These are phyloP conservation scores for Fusarium albidum DNA, from an alignment of 2,329 filamentous ascomycete genomes.

Conservation along the genomic window DNA sequence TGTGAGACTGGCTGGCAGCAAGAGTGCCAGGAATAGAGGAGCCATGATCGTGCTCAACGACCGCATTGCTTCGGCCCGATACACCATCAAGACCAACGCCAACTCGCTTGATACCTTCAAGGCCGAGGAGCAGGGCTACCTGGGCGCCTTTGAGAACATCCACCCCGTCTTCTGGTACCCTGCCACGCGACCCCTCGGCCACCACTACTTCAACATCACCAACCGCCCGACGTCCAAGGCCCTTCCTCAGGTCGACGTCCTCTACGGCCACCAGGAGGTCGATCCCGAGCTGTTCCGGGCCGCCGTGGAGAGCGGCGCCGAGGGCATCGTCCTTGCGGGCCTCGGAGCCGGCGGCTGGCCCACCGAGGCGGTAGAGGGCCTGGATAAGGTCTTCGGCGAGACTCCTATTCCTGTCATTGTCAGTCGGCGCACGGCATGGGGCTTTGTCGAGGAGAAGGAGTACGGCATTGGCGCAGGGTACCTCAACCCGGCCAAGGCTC, in stretches of 20 bases:
- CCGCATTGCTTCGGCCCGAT: slow-evolving; percentile 63
- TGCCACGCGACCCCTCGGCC: slow-evolving; percentile 55
- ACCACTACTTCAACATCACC: slow-evolving; percentile 52
- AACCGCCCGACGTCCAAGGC: slow-evolving; percentile 32
- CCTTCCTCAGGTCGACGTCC: slow-evolving; percentile 63
- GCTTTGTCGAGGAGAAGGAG: slow-evolving; percentile 52
- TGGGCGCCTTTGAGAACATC: slow-evolving; percentile 65
- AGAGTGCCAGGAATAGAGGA: slow-evolving; percentile 57
- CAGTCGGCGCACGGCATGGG: slow-evolving; percentile 58
- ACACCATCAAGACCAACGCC: slow-evolving; percentile 67
- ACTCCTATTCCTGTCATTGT: slow-evolving; percentile 56
- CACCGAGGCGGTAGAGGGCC: slow-evolving; percentile 44
- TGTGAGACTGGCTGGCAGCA: slow-evolving; percentile 60
- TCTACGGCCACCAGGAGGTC: slow-evolving; percentile 62
- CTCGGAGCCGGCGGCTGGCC: no score
- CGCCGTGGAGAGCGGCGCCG: slow-evolving; percentile 52
- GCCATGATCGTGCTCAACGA: slow-evolving; percentile 69
- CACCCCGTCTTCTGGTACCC: slow-evolving; percentile 67
- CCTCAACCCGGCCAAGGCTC: slow-evolving; percentile 62
- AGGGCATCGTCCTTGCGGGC: no score
- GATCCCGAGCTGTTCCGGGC: slow-evolving; percentile 54
- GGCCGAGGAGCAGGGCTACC: slow-evolving; percentile 61
- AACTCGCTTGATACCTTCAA: slow-evolving; percentile 70
- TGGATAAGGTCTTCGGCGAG: slow-evolving; percentile 53
- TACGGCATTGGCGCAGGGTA: slow-evolving; percentile 55